Evolutionary conservation across 192 early-diverging fungal species (phyloP), one percentile per base, ranked within the genome.

Genomic region (Paraglomus occultum): DNA sequence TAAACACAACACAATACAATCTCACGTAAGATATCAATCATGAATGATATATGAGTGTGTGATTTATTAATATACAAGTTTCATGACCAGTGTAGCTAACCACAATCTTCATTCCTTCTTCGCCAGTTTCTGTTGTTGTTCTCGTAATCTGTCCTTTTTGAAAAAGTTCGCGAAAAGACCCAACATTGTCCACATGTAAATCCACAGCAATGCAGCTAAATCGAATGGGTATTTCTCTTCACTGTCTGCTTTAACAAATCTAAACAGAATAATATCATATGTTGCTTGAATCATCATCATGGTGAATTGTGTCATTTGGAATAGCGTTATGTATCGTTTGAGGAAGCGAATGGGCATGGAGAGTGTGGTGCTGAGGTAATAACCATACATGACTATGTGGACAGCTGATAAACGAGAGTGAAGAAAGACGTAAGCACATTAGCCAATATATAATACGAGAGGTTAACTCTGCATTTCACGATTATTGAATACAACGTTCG

Each of bases 361-460:
- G 11, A 84, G 72, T 31, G 78, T 67, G 11, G 81, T 75, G 47
- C 81, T 77, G 44, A 88, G 70, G 74, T 88, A 88, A 75, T 88
- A 88, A 4, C 84, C 87, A 66, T 88, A 88, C 87, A 88, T 88
- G 42, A 88, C 78, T 22, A 88, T 85, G 61, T 88, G 87, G 31
- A 88, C 54, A 14, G 55, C 67, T 70, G 49, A 11, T 87, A 74
- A 86, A 84, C 31, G 77, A 81, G 78, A 84, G 83, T 58, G n/a
- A 85, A 80, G 8, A 78, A 69, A 39, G 79, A 79, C 10, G 75
- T 79, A 82, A 82, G 78, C 64, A 66, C 12, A 10, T 22, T 12
- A 50, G 23, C 12, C 1, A 22, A 14, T 6, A 47, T 20, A 8
- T 46, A 46, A 45, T 12, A 14, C 44, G 20, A 43, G 18, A 39